Base-by-base conservation (phyloP, 345 rosid species). In the Crucihimalaya himalaica region DNA sequence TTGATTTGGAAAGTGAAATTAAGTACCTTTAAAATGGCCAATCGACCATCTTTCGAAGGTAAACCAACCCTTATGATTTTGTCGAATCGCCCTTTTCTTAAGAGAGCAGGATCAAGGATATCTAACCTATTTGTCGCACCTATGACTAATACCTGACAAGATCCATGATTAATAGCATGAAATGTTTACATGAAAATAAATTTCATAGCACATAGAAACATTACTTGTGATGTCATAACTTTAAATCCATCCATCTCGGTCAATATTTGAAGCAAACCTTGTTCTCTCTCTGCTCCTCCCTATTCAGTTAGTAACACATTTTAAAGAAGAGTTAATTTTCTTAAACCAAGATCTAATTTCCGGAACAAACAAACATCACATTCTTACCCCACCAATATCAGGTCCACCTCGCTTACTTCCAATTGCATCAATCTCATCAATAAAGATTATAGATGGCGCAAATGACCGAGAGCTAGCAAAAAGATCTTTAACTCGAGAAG, bases 231-330 rank as follows among this genome's bases (percentile, higher is more conserved):
- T 63, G 96, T 89, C 34, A 86, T 83, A 70, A 86, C 96, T 85
- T 87, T 89, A 72, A 94, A 94, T 78, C 98, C 98, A 83, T 94
- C 98, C 96, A 94, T 85, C 84, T 94, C 98, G 10, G 97, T 94
- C 72, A 94, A 76, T 80, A 94, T 88, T 84, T 94, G 98, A 84
- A 94, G 98, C 61, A 94, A 82, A 53, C 98, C 98, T 78, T 94
- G 98, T 76, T 94, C 98, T 82, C 98, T 83, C 80, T 94, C 98
- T 23, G 98, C 97, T 75, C 98, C 97, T 80, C 98, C 97, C 98
- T 94, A 66, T 64, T 72, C 46, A 75, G 69, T 76, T 25, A 69
- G 42, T 12, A 65, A 55, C 37, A 55, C 60, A 56, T 25, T 39
- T 13, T 1, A 2, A 7, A n/a, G 47, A 14, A 8, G 52, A 10